Base-by-base conservation (phyloP, 176 grass and related monocot genomes). In the Saccharum spontaneum region DNA sequence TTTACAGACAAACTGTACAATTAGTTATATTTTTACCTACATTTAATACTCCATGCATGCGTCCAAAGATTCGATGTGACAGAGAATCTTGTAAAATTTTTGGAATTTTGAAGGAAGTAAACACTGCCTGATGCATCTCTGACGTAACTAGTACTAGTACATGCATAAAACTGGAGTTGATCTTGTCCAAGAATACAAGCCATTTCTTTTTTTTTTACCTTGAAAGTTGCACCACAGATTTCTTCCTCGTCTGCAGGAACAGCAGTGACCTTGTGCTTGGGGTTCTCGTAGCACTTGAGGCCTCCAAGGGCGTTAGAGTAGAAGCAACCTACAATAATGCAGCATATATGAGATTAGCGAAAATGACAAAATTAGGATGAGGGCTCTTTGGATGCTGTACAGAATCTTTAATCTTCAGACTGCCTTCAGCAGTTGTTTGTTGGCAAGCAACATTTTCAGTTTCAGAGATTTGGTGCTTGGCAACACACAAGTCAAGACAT, bases 211-310 rank as follows among this genome's bases (percentile, higher is more conserved):
- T 50, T 50, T 62, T 91, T 79, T 28, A 99, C 97, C 97, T 86
- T 86, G 93, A 96, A 99, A 50, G 93, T 99, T 15, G 97, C 93
- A 52, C 97, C 97, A 24, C 97, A 99, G 5, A 99, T 95, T 78
- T 99, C 97, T 70, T 96, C 97, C 39, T 99, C 97, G 1, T 91
- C 68, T 11, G 90, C 91, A 2, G 94, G 84, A 69, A 96, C 82
- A 62, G 97, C 97, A 57, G 94, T 85, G 12, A 99, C 90, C 90
- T 92, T 99, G 86, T 99, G 52, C 90, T 99, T 96, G 0, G 97
- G 97, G 80, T 96, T 96, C 91, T 99, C 93, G 11, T 92, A 99
- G 86, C 91, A 89, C 88, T 96, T 96, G 34, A 99, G 71, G 5
- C 93, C 97, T 23, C 97, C 97, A 9, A 94, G 79, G 10, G 86